Evolutionary conservation across 73 alveolate species (phyloP), one percentile per base, ranked within the genome.

Genomic region (Urostyla sp.): DNA sequence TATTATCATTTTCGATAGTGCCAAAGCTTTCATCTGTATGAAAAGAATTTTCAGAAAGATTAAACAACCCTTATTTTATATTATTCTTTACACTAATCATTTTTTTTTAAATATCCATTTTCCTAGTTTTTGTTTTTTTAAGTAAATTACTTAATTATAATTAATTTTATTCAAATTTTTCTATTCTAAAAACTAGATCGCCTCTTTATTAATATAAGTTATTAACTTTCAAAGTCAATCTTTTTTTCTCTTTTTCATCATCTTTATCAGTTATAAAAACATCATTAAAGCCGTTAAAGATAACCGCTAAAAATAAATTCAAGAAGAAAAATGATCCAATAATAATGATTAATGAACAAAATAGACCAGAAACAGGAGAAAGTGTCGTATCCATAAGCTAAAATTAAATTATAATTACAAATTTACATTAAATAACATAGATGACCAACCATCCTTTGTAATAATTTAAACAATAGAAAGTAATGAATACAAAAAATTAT

Each of bases 381-480:
- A 31, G 34, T 18, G 53, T 36, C 11, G 55, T 66, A 37, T 75
- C 78, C 1, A 32, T 31, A 2, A 34, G 28, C 85, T 73, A 51
- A 40, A 18, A n/a, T n/a, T n/a, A 7, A 66, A 40, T 40, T 20
- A 49, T n/a, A 40, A 66, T 30, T 27, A 46, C 28, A 10, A 27
- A 21, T 1, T 73, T 73, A 73, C 59, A 57, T 58, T 59, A 31
- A 55, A 53, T 90, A 87, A 80, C 57, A 87, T 24, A 16, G 51
- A 61, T 21, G 90, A 34, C 90, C 94, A 87, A 10, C 85, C 87
- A 27, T 78, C 90, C 27, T 63, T 21, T 0, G 87, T 78, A 46
- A 87, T 79, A 34, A 35, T 38, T 53, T 53, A 72, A 36, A 87
- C 66, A 4, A 87, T 74, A 0, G 82, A 59, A 26, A 87, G 51